These are phyloP conservation scores for Pezicula neosporulosa DNA, from an alignment of 2,329 filamentous ascomycete species.

Conservation along the genomic window DNA sequence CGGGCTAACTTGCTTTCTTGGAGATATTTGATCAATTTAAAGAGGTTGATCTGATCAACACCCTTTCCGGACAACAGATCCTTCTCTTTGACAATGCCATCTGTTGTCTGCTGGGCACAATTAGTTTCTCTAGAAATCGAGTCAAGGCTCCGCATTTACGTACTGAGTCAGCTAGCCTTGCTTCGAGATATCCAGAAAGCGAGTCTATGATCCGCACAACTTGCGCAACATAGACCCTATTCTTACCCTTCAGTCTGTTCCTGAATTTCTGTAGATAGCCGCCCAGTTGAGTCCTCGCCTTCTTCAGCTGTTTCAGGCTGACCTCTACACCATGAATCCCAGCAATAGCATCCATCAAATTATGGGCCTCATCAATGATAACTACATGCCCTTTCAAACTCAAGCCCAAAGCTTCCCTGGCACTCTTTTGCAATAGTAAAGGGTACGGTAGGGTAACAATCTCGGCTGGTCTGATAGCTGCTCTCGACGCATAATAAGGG, in stretches of 20 bases:
- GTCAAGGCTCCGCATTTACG: conserved; percentile 4
- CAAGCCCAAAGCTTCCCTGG: conserved; percentile 82
- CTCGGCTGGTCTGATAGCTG: conserved; percentile 78
- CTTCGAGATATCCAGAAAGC: conserved; percentile 65
- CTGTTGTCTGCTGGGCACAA: conserved; percentile 35
- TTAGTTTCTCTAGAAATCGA: conserved; percentile 13
- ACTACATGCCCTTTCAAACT: conserved; percentile 84
- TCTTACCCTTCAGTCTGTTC: conserved; percentile 84
- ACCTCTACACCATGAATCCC: conserved; percentile 81
- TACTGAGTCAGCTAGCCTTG: conserved; percentile 46
- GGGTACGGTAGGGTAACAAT: conserved; percentile 93
- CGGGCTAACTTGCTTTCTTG: conserved; percentile 89
- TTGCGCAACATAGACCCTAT: conserved; percentile 87
- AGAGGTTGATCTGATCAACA: conserved; percentile 92
- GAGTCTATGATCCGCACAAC: conserved; percentile 81
- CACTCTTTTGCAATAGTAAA: conserved; percentile 79
- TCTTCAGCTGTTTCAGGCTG: conserved; percentile 66
- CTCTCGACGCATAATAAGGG: conserved; percentile 92
- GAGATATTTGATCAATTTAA: conserved; percentile 82
- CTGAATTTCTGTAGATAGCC: conserved; percentile 85
- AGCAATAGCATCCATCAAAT: conserved; percentile 91
- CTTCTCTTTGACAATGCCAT: conserved; percentile 68
- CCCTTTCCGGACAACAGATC: conserved; percentile 78
- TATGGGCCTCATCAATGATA: conserved; percentile 97
- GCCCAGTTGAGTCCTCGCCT: conserved; percentile 71